Base-by-base conservation (phyloP, 2,329 filamentous ascomycete genomes). In the Cladosporium velox region DNA sequence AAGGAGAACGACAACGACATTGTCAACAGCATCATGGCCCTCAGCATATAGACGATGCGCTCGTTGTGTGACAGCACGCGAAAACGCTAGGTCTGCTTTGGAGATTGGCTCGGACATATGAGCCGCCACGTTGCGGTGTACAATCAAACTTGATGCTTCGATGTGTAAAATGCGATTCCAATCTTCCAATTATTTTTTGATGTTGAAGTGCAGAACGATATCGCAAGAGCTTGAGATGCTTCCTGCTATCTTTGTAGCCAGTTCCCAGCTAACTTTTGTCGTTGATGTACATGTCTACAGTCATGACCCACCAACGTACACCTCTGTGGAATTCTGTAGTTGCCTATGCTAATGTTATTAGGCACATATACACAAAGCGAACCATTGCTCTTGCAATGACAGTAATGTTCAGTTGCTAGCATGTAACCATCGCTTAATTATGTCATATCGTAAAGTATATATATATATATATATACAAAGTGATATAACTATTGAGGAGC, bases 1-100 rank as follows among this genome's bases (percentile, higher is more conserved):
- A 93, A 93, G 86, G 95, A 98, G 86, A 99, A 99, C 80, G 94
- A 98, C 84, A 97, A 98, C 78, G 95, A 99, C 80, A 99, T 99
- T 84, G 95, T 99, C 86, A 99, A 99, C 87, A 97, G 95, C 76
- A 99, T 99, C 85, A 99, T 99, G 95, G 93, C 94, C 74, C 85
- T 99, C 70, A 85, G 82, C 77, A 84, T 84, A 83, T 85, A 79
- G 66, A 58, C 28, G 49, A 52, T 38, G 34, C 32, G 26, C 28
- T n/a, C 28, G n/a, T 26, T 24, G 49, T 8, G 32, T 63, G 60
- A 63, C 34, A 38, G 49, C 60, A 54, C 38, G 60, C 60, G 47
- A 30, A n/a, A 34, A 41, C 47, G 60, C 60, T 35, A 58, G 21
- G 55, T 34, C 60, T 63, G 60, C 51, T 47, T 64, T 57, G 34